A percentile compares a stretch with the other conserved stretches of the same genome.
These are phyloP conservation scores for Cryptococcus hybrid DNA, from an alignment of 1,284 basidiomycete species.

Conservation along the genomic window DNA sequence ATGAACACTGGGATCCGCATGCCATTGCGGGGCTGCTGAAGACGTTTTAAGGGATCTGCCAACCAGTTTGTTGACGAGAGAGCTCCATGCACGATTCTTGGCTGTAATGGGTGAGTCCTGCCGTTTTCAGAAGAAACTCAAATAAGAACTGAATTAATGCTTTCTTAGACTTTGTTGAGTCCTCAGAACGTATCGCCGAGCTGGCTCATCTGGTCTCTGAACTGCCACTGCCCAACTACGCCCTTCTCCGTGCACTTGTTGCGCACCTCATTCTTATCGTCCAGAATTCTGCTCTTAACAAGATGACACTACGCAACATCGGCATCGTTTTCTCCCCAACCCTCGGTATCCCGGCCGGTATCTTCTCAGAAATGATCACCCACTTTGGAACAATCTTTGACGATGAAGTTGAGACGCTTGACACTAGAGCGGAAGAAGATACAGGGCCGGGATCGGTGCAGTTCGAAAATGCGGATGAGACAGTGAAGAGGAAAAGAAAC, in stretches of 20 bases:
- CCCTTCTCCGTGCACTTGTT: slow-evolving; percentile 84
- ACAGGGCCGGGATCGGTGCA: background rate
- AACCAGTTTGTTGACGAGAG: slow-evolving; percentile 83
- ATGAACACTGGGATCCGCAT: slow-evolving; percentile 93
- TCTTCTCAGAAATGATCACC: slow-evolving; percentile 87
- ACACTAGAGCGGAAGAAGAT: background rate
- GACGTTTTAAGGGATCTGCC: slow-evolving; percentile 86
- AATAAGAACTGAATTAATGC: slow-evolving; percentile 6
- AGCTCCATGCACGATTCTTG: slow-evolving; percentile 82
- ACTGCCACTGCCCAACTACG: slow-evolving; percentile 90
- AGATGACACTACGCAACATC: slow-evolving; percentile 99
- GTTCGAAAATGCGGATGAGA: slow-evolving; percentile 35
- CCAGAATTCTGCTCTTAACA: slow-evolving; percentile 84
- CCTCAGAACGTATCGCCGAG: slow-evolving; percentile 82
- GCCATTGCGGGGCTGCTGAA: slow-evolving; percentile 91
- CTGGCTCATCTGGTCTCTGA: slow-evolving; percentile 80
- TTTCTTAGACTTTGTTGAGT: slow-evolving; percentile 73
- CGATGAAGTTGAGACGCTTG: slow-evolving; percentile 29
- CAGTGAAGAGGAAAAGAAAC: slow-evolving; percentile 42
- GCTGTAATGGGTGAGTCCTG: slow-evolving; percentile 76
- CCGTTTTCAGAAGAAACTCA: background rate
- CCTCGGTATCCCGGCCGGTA: slow-evolving; percentile 88
- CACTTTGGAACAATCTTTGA: slow-evolving; percentile 89
- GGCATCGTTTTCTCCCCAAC: slow-evolving; percentile 98
- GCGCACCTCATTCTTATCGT: slow-evolving; percentile 97